Base-by-base conservation (phyloP, 441 rosid species). In the Populus hybrid region DNA sequence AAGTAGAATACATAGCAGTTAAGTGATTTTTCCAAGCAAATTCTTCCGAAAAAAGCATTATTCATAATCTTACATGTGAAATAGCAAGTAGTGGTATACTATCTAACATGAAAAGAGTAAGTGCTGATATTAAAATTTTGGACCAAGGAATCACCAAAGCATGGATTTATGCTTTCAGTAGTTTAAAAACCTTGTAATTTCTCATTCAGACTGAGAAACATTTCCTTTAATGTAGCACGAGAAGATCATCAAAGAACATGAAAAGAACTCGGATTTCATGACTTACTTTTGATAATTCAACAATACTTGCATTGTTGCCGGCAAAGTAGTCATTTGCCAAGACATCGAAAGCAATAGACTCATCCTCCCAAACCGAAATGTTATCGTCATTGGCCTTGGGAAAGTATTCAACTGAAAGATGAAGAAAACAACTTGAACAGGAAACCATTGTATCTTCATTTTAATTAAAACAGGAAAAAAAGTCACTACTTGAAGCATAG, bases 291-390 rank as follows among this genome's bases (percentile, higher is more conserved):
- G 91, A 85, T 83, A 84, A 92, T 40, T 87, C 83, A 64, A 89
- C 69, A 73, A 93, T 83, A 59, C 86, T 90, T 36, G 92, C 89
- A 45, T 86, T 87, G 69, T 76, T 77, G 18, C 92, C 92, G 24
- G 94, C 89, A 42, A 85, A 87, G 83, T 89, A 92, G 87, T 95
- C 99, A 65, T 95, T 95, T 65, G 76, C 90, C 68, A 95, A 75
- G 68, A 86, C 85, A 80, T 93, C 87, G 70, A 93, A 89, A 61
- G 92, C 89, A 68, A 90, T 75, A 1, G 99, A 95, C 75, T 95
- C 97, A 50, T 95, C 96, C 87, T 95, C 99, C 94, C 91, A 88
- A 9, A 91, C 90, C 23, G 83, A 83, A 45, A 88, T 78, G 38
- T 64, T 72, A 80, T 93, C 98, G 84, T 89, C 88, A n/a, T 82